These are phyloP conservation scores for Pythium graminicola DNA, from an alignment of 352 stramenopile genomes.

Conservation along the genomic window DNA sequence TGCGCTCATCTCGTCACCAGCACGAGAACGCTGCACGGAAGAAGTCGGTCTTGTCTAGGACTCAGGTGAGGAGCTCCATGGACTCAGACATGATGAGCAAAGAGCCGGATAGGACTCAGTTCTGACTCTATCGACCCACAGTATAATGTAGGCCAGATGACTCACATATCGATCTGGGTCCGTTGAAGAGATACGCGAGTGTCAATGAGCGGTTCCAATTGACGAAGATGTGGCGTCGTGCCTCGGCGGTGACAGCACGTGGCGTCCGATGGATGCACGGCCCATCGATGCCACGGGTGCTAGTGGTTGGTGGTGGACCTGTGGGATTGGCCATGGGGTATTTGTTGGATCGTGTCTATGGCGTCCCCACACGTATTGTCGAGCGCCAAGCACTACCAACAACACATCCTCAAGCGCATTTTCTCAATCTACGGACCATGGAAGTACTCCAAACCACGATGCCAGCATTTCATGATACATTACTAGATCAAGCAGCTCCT, in stretches of 20 bases:
- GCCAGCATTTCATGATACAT: slow-evolving; percentile 60
- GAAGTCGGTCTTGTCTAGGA: too few species aligned
- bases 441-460: slow-evolving; percentile 86
- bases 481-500: slow-evolving; percentile 53
- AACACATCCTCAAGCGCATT: slow-evolving; percentile 92
- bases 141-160: neutral
- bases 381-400: slow-evolving; percentile 68
- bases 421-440: slow-evolving; percentile 93
- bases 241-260: neutral
- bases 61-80: slow-evolving; percentile 8
- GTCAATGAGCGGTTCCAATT: neutral
- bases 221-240: too few species aligned
- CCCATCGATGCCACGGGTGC: slow-evolving; percentile 34
- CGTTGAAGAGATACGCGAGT: slow-evolving; percentile 25
- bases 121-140: too few species aligned
- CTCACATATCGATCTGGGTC: neutral
- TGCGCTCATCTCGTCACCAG: too few species aligned
- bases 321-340: slow-evolving; percentile 62
- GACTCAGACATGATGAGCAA: neutral
- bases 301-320: slow-evolving; percentile 69
- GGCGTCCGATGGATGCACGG: too few species aligned
- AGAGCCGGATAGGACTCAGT: slow-evolving; percentile 13
- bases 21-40: too few species aligned
- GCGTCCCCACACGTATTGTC: slow-evolving; percentile 63
- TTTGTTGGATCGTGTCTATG: slow-evolving; percentile 65